Evolutionary conservation across 345 rosid species (phyloP).

Genomic region (Toxicodendron radicans): DNA sequence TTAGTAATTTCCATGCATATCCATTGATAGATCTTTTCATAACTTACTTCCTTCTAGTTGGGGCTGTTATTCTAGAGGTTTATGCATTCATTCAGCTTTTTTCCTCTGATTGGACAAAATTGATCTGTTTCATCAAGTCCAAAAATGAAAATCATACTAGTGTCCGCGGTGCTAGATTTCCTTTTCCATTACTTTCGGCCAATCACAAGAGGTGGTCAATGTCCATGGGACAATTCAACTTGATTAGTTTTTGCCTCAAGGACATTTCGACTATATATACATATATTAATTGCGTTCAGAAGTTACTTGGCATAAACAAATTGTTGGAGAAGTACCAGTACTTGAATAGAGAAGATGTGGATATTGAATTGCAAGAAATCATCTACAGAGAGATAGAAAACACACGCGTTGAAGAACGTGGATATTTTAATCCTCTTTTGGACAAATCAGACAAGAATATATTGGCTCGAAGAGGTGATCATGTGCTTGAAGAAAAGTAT

Average conservation of each 20-base stretch:
- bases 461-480: conserved; percentile 15
- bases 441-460: not conserved
- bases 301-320: not conserved
- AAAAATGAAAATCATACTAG: not conserved
- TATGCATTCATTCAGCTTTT: not conserved
- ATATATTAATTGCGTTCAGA: not conserved
- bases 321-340: not conserved
- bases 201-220: conserved; percentile 18
- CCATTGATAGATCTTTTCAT: not conserved
- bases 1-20: not conserved
- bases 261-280: not conserved
- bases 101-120: conserved; percentile 28
- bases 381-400: conserved; percentile 3
- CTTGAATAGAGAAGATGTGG: not conserved
- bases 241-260: conserved; percentile 6
- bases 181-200: not conserved
- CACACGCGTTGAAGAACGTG: no score
- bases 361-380: not conserved
- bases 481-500: not conserved
- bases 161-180: not conserved
- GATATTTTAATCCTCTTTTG: no score
- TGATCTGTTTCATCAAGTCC: conserved; percentile 1
- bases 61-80: conserved; percentile 14
- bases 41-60: conserved; percentile 14
- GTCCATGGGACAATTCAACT: conserved; percentile 24